phyloP scores from a whole-genome alignment of 257 asterid species.

The Fraxinus quadrangulata region DNA sequence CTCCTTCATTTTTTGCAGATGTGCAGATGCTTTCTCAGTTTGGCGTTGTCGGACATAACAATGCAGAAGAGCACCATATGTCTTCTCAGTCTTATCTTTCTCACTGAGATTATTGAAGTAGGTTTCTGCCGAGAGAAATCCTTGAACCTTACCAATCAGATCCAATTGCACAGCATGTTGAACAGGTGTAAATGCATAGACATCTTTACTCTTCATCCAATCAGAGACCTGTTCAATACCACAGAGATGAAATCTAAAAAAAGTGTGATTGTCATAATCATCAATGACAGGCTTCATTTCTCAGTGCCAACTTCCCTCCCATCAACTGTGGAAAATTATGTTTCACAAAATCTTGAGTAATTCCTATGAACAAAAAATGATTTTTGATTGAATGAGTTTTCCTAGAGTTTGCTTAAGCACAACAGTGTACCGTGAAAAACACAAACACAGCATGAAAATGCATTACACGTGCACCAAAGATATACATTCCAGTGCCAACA shows the following conservation, averaged over 20 bases:
- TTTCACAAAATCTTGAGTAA: neutral
- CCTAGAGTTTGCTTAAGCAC: neutral
- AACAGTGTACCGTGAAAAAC: neutral
- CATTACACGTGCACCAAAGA: neutral
- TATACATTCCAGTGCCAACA: neutral
- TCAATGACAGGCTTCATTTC: neutral
- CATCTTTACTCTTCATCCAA: conserved; percentile 56
- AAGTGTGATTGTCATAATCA: neutral
- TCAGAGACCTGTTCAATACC: conserved; percentile 55
- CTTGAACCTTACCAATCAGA: conserved; percentile 76
- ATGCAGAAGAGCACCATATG: conserved; percentile 85
- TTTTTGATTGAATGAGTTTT: neutral
- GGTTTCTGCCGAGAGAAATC: conserved; percentile 60
- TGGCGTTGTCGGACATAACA: conserved; percentile 67
- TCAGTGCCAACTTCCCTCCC: neutral
- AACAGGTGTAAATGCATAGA: conserved; percentile 51
- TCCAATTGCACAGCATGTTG: conserved; percentile 84
- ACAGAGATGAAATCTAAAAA: neutral
- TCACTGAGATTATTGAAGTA: conserved; percentile 63
- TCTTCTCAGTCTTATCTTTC: conserved; percentile 60
- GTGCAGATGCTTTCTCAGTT: conserved; percentile 51
- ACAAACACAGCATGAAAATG: neutral
- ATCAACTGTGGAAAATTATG: neutral
- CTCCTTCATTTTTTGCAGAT: conserved; percentile 60
- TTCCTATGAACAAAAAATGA: neutral